Evolutionary conservation across 208 protist genomes (phyloP).

Genomic region (Acanthamoeba sp.): DNA sequence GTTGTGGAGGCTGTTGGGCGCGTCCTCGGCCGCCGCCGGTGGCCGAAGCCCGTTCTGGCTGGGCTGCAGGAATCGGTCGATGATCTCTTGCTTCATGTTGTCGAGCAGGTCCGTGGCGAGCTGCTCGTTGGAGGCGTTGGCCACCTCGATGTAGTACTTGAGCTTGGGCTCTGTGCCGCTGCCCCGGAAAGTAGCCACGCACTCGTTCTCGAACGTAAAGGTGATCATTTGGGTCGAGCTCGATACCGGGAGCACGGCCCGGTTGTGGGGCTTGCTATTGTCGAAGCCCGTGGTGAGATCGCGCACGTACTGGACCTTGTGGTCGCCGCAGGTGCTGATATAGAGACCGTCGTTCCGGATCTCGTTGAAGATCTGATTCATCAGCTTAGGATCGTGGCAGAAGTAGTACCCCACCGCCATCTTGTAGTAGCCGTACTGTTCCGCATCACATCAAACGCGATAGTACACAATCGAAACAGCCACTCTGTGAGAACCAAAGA

Average conservation of each 20-base stretch:
- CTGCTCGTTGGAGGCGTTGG: slow-evolving; percentile 47
- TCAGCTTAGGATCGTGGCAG: slow-evolving; percentile 91
- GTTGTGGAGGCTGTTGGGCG: not conserved
- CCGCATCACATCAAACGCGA: not conserved
- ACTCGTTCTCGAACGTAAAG: slow-evolving; percentile 95
- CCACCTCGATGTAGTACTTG: slow-evolving; percentile 94
- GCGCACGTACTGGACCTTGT: slow-evolving; percentile 86
- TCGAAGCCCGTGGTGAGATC: slow-evolving; percentile 94
- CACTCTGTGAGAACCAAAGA: too few relatives aligned
- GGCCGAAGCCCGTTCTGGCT: slow-evolving; percentile 45
- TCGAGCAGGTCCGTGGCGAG: slow-evolving; percentile 34
- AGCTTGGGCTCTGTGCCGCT: slow-evolving; percentile 99
- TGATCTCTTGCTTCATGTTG: slow-evolving; percentile 28
- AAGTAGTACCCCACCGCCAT: slow-evolving; percentile 95
- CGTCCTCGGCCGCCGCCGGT: not conserved
- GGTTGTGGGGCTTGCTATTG: slow-evolving; percentile 86
- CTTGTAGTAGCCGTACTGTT: slow-evolving; percentile 92
- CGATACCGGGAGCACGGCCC: slow-evolving; percentile 89
- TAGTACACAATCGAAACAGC: too few relatives aligned
- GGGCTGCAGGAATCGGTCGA: slow-evolving; percentile 42
- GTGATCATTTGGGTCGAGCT: slow-evolving; percentile 95
- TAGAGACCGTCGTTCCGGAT: slow-evolving; percentile 88
- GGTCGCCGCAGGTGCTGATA: slow-evolving; percentile 71
- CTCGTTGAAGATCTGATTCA: slow-evolving; percentile 91
- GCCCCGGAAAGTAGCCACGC: slow-evolving; percentile 94